phyloP scores from a whole-genome alignment of 2,329 filamentous ascomycete genomes.

The Hortaea sp. region DNA sequence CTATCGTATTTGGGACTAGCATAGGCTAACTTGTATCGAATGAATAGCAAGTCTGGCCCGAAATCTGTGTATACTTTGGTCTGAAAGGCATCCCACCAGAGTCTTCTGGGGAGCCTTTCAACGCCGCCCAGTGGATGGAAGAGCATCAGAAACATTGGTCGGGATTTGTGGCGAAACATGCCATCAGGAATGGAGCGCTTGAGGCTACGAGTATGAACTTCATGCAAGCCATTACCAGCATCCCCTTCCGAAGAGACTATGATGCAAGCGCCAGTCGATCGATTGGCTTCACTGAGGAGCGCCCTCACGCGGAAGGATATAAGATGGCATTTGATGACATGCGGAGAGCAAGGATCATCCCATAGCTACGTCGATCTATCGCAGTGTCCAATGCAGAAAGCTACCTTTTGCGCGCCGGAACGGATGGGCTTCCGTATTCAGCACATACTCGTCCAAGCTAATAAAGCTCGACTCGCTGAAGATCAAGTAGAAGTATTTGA shows the following conservation, averaged over 20 bases:
- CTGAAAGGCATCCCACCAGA: constrained; percentile 12
- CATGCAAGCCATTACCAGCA: constrained; percentile 33
- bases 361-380: constrained; percentile 4
- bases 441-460: constrained; percentile 39
- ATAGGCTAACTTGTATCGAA: too few relatives aligned
- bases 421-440: constrained; percentile 42
- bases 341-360: constrained; percentile 34
- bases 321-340: constrained; percentile 35
- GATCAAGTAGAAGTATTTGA: constrained; percentile 36
- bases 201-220: constrained; percentile 27
- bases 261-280: constrained; percentile 34
- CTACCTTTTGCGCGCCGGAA: constrained; percentile 22
- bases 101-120: constrained; percentile 14
- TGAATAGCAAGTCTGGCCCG: constrained; percentile 11
- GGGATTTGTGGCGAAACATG: constrained; percentile 25
- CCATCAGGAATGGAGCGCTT: constrained; percentile 28
- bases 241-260: constrained; percentile 37
- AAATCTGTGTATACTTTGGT: constrained; percentile 15
- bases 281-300: constrained; percentile 33
- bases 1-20: too few relatives aligned
- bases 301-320: constrained; percentile 29
- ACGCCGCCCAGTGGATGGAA: constrained; percentile 26
- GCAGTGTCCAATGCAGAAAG: too few relatives aligned
- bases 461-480: constrained; percentile 35
- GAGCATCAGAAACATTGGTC: constrained; percentile 23